These are phyloP conservation scores for Mucuna pruriens DNA, from an alignment of 306 rosid species.

Conservation along the genomic window DNA sequence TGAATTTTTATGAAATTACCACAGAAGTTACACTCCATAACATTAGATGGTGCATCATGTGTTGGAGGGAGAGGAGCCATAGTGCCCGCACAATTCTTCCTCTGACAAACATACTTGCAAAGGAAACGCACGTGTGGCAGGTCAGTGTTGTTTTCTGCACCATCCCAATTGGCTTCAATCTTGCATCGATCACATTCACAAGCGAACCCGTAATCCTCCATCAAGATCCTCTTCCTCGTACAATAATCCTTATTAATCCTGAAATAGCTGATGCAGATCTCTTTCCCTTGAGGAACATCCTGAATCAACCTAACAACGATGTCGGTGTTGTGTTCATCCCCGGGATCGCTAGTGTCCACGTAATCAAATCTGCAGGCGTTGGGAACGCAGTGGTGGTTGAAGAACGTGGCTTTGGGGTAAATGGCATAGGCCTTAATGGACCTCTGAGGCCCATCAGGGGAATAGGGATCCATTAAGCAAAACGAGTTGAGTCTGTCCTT, in stretches of 20 bases:
- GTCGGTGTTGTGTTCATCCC: constrained; percentile 50
- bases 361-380: constrained; percentile 85
- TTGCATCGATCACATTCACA: constrained; percentile 77
- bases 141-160: constrained; percentile 20
- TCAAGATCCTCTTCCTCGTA: constrained; percentile 60
- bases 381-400: constrained; percentile 77
- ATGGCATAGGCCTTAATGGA: constrained; percentile 63
- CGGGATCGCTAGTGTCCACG: constrained; percentile 39
- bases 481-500: constrained; percentile 72
- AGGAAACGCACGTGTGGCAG: constrained; percentile 65
- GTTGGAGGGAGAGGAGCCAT: constrained; percentile 71
- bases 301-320: constrained; percentile 62
- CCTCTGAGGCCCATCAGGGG: constrained; percentile 52
- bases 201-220: constrained; percentile 69
- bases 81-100: constrained; percentile 65
- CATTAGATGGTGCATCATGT: constrained; percentile 39
- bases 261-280: constrained; percentile 76
- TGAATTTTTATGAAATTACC: constrained; percentile 46
- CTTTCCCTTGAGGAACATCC: constrained; percentile 65
- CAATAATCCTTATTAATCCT: constrained; percentile 49
- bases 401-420: constrained; percentile 58
- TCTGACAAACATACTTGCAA: constrained; percentile 54
- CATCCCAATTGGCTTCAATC: constrained; percentile 61
- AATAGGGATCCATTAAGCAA: constrained; percentile 70
- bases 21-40: constrained; percentile 73